These are phyloP conservation scores for Paramarasmius palmivorus DNA, from an alignment of 1,284 basidiomycete species.

Conservation along the genomic window DNA sequence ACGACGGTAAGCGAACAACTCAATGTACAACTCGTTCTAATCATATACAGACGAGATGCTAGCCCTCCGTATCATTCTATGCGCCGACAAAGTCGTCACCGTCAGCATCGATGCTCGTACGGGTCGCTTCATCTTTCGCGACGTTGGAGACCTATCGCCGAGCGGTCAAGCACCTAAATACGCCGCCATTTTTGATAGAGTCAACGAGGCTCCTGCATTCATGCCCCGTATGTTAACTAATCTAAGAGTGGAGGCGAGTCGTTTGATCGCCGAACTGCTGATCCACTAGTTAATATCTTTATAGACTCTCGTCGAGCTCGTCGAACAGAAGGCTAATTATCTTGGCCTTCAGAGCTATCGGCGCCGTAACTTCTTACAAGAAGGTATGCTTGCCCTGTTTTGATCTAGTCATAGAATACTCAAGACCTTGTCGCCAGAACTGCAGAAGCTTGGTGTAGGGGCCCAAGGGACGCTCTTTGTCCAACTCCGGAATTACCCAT, in stretches of 20 bases:
- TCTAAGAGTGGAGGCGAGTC: slow-evolving; percentile 57
- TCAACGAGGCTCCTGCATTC: slow-evolving; percentile 65
- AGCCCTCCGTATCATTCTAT: slow-evolving; percentile 64
- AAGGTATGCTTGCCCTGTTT: slow-evolving; percentile 42
- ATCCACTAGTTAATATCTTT: not conserved
- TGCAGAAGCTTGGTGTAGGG: slow-evolving; percentile 60
- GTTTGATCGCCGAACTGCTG: slow-evolving; percentile 5
- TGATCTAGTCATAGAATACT: not conserved
- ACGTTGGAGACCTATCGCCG: slow-evolving; percentile 74
- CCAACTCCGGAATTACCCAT: slow-evolving; percentile 66
- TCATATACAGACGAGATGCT: slow-evolving; percentile 43
- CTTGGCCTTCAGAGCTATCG: slow-evolving; percentile 71
- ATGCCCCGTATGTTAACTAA: slow-evolving; percentile 52
- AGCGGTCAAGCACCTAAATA: slow-evolving; percentile 68
- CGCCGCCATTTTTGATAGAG: slow-evolving; percentile 47
- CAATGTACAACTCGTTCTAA: not conserved
- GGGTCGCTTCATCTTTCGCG: slow-evolving; percentile 66
- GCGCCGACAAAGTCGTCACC: slow-evolving; percentile 70
- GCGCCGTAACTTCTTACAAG: slow-evolving; percentile 61
- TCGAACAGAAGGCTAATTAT: slow-evolving; percentile 75
- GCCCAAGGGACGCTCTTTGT: slow-evolving; percentile 65
- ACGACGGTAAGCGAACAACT: slow-evolving; percentile 44
- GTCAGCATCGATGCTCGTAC: slow-evolving; percentile 74
- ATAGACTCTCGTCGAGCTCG: slow-evolving; percentile 73
- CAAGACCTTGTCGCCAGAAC: slow-evolving; percentile 8